Evolutionary conservation across 257 asterid species (phyloP).

Genomic region (Lithospermum erythrorhizon): DNA sequence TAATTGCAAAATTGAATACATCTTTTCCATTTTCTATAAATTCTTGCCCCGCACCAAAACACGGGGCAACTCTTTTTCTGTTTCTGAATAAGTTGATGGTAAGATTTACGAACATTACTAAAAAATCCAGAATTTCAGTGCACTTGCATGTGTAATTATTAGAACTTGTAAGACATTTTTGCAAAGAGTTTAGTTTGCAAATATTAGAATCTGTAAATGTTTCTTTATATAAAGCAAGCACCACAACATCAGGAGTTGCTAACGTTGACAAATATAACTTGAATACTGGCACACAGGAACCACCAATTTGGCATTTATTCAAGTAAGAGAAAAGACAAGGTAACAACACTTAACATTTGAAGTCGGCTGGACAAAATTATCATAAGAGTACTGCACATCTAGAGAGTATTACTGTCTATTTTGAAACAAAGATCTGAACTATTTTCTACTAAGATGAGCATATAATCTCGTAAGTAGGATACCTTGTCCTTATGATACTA

Average conservation of each 20-base stretch:
- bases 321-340: background rate
- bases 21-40: too few species aligned
- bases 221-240: background rate
- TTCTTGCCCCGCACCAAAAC: background rate
- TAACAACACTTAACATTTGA: background rate
- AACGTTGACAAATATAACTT: background rate
- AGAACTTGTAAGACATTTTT: background rate
- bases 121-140: background rate
- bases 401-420: background rate
- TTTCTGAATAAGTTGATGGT: too few species aligned
- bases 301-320: background rate
- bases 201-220: background rate
- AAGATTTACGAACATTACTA: background rate
- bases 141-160: background rate
- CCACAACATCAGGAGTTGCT: background rate
- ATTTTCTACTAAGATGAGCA: background rate
- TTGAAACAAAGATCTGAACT: background rate
- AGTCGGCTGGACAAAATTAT: background rate
- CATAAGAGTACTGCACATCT: background rate
- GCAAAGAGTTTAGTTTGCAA: background rate
- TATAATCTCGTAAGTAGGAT: background rate
- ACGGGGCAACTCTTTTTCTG: background rate
- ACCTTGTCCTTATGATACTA: background rate
- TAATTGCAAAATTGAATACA: background rate
- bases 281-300: background rate